Evolutionary conservation across 352 stramenopile species (phyloP), one percentile per base, ranked within the genome.

Genomic region (Detonula confervacea): DNA sequence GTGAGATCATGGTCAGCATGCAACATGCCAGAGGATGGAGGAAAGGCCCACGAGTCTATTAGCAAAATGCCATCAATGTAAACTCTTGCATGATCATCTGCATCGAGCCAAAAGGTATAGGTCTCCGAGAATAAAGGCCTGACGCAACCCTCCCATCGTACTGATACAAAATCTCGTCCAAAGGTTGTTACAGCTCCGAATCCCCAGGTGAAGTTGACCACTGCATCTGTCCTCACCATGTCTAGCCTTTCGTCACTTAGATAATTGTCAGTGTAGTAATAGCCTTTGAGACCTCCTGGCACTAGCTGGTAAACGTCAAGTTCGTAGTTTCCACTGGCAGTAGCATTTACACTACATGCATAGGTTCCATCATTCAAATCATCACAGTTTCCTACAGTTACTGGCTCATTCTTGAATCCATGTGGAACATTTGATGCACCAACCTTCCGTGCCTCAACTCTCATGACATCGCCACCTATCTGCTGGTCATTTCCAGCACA

Each of bases 181-280:
- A 79, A 75, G 14, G 71, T 68, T 3, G 79, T 80, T 11, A 91
- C 64, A 1, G 47, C 35, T 35, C 73, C 81, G 46, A 18, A 37
- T 7, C 64, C 77, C 74, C 74, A 92, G 8, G 71, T 81, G 35
- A 93, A 89, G 68, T 92, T 84, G 0, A 93, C 65, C n/a, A 60
- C n/a, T 14, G 54, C 30, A 76, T 92, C 88, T 27, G 81, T 62
- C 35, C 85, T 70, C 42, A 59, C 29, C 18, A 87, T 55, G 11
- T 76, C 68, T 12, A 81, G 63, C n/a, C 30, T 46, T 24, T 78
- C 56, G 18, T 77, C 30, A 37, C 52, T 72, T 20, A 88, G 49
- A 60, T 86, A 86, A 11, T 61, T 60, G 61, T 92, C 81, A 29
- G 74, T 81, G 25, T 80, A 90, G 33, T 91, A 91, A 37, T 80